These are phyloP conservation scores for Russula compacta DNA, from an alignment of 768 basidiomycete genomes.

Conservation along the genomic window DNA sequence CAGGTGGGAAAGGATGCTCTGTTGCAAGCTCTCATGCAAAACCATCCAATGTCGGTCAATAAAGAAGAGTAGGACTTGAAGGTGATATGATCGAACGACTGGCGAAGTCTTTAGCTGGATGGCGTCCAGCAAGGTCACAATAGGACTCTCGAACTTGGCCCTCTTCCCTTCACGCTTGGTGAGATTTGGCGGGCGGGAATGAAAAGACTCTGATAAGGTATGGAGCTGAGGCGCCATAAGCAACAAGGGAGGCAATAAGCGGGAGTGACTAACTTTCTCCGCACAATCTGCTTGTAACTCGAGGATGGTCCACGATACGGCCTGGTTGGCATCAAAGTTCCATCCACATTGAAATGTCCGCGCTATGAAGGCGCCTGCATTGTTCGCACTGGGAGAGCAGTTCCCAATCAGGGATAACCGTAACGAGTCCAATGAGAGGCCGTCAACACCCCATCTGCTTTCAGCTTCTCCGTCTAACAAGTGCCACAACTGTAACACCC, in stretches of 20 bases:
- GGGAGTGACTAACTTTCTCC: constrained; percentile 40
- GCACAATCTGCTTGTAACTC: constrained; percentile 77
- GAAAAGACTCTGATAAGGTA: constrained; percentile 48
- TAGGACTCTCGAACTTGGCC: constrained; percentile 46
- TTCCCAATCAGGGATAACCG: constrained; percentile 41
- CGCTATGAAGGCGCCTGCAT: constrained; percentile 43
- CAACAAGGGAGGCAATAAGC: neutral
- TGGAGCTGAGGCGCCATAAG: constrained; percentile 41
- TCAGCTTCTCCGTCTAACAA: constrained; percentile 55
- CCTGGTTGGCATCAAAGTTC: constrained; percentile 61
- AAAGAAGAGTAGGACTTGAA: constrained; percentile 81
- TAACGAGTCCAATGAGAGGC: constrained; percentile 55
- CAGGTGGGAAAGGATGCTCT: constrained; percentile 46
- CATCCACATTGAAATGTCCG: constrained; percentile 64
- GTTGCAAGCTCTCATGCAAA: constrained; percentile 50
- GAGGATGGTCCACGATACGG: constrained; percentile 68
- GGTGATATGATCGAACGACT: constrained; percentile 37
- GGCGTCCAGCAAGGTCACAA: constrained; percentile 43
- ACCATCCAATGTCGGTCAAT: constrained; percentile 67
- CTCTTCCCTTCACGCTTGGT: constrained; percentile 39
- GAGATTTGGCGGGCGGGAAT: constrained; percentile 30
- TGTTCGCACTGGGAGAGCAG: constrained; percentile 1
- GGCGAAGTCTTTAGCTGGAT: constrained; percentile 32
- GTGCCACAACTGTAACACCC: constrained; percentile 44
- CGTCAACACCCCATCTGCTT: constrained; percentile 53